Percentiles rank a stretch among this genome's conserved stretches.
Conservation (phyloP, 2,329 filamentous ascomycete species). For the Alternaria brassicicola region DNA sequence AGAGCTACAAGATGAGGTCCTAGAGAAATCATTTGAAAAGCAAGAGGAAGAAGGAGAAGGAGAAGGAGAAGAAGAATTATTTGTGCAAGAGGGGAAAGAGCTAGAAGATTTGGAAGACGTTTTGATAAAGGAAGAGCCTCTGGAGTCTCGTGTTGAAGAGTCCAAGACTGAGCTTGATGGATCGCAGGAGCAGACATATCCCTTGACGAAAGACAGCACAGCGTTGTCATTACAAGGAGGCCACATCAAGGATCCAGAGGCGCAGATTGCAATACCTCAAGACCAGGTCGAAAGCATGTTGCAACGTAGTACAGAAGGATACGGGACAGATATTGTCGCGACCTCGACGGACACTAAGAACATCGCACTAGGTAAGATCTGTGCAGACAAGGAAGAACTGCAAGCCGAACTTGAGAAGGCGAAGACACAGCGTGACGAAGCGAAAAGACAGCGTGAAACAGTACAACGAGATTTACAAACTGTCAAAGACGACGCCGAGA, state of each 20-base stretch:
- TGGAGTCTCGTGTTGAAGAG: background rate
- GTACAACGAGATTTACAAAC: conserved; percentile 1
- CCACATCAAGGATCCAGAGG: background rate
- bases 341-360: background rate
- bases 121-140: background rate
- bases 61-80: background rate
- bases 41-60: background rate
- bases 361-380: background rate
- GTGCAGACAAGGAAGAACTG: background rate
- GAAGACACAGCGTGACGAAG: background rate
- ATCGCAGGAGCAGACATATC: background rate
- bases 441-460: background rate
- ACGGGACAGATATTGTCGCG: background rate
- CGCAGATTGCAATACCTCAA: background rate
- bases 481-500: background rate
- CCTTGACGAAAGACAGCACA: background rate
- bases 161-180: background rate
- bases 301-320: background rate
- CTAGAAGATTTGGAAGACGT: background rate
- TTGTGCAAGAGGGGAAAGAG: background rate
- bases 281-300: background rate
- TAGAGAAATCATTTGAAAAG: background rate
- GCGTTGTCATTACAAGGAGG: background rate
- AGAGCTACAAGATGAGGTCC: no score
- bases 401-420: background rate